Percentiles rank a stretch among this genome's conserved stretches.
Evolutionary conservation across 2,329 filamentous ascomycete genomes (phyloP).

Genomic region (Cladosporium sp.): DNA sequence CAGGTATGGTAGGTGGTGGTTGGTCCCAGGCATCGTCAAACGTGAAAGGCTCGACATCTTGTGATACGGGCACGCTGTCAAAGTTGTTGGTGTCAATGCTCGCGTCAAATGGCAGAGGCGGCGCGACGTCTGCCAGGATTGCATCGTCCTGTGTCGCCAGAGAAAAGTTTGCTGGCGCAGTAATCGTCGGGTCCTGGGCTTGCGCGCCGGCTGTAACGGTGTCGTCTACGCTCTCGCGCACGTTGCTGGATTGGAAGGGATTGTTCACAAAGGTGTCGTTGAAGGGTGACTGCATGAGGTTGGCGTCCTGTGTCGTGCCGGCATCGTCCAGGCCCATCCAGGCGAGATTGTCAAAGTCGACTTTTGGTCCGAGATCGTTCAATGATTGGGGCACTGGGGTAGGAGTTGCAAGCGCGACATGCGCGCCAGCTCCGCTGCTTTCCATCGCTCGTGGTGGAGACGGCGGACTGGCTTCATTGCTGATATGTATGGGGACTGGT

Average conservation of each 20-base stretch:
- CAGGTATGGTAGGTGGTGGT: not conserved
- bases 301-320: not conserved
- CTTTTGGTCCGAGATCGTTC: slow-evolving; percentile 10
- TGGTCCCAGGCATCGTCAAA: slow-evolving; percentile 16
- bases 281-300: slow-evolving; percentile 14
- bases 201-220: slow-evolving; percentile 2
- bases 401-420: slow-evolving; percentile 24
- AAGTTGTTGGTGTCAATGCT: slow-evolving; percentile 16
- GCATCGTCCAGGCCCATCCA: slow-evolving; percentile 19
- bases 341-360: slow-evolving; percentile 16
- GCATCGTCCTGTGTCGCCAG: not conserved
- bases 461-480: slow-evolving; percentile 30
- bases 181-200: not conserved
- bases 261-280: slow-evolving; percentile 18
- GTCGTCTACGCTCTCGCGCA: slow-evolving; percentile 22
- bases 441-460: slow-evolving; percentile 31
- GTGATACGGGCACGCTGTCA: slow-evolving; percentile 1
- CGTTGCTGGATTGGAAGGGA: slow-evolving; percentile 24
- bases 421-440: slow-evolving; percentile 30
- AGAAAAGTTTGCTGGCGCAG: slow-evolving; percentile 15
- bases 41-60: slow-evolving; percentile 4
- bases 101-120: slow-evolving; percentile 5
- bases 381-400: slow-evolving; percentile 19
- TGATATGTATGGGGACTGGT: slow-evolving; percentile 14
- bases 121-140: not conserved